phyloP scores from a whole-genome alignment of 305 asterid species.

The Solanum hybrid region DNA sequence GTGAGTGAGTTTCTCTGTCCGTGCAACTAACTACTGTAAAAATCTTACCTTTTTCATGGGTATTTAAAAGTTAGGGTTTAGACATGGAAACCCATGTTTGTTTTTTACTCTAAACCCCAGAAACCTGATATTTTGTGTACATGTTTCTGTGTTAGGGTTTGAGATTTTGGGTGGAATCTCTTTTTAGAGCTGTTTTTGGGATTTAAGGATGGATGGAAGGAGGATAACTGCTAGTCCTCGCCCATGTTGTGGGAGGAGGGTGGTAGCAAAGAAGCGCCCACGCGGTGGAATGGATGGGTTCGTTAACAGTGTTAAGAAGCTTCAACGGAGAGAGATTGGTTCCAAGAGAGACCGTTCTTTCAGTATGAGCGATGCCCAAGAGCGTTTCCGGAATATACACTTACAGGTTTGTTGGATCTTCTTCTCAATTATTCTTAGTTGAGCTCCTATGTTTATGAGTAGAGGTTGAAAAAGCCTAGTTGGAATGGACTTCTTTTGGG shows the following conservation, averaged over 20 bases:
- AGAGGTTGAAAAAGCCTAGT: background rate
- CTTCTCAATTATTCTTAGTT: background rate
- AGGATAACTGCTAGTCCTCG: constrained; percentile 48
- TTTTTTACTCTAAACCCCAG: background rate
- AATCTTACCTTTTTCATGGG: background rate
- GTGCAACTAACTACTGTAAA: background rate
- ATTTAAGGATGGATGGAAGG: constrained; percentile 46
- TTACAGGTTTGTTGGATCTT: constrained; percentile 15
- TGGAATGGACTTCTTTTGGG: background rate
- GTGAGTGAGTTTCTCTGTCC: background rate
- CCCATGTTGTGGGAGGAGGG: constrained; percentile 42
- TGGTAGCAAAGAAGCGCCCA: constrained; percentile 44
- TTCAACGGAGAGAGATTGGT: constrained; percentile 24
- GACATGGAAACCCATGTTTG: background rate
- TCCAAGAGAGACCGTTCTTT: constrained; percentile 20
- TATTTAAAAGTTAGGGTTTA: background rate
- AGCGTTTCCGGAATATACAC: constrained; percentile 19
- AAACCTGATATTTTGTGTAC: background rate
- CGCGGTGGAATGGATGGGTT: constrained; percentile 38
- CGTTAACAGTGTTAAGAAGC: constrained; percentile 25
- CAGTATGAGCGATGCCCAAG: constrained; percentile 21
- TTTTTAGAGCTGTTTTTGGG: background rate
- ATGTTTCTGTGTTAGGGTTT: background rate
- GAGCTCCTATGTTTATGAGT: background rate
- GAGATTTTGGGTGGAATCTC: background rate